Evolutionary conservation across 2,329 filamentous ascomycete species (phyloP).

Genomic region (Rachicladosporium sp.): DNA sequence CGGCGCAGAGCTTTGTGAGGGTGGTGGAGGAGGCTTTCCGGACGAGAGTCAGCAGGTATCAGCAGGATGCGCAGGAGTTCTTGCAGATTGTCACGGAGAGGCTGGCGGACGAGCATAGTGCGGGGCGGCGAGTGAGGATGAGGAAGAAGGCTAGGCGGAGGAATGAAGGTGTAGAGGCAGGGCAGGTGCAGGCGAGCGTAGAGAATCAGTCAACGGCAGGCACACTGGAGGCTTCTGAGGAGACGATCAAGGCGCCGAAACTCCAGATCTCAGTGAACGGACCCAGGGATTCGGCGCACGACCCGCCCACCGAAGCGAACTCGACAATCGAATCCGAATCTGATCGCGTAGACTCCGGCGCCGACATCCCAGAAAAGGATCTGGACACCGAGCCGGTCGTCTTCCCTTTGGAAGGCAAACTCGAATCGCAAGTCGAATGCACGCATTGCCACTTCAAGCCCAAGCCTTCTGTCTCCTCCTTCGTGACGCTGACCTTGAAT

Average conservation of each 20-base stretch:
- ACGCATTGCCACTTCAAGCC: slow-evolving; percentile 82
- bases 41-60: slow-evolving; percentile 81
- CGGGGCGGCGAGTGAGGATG: slow-evolving; percentile 60
- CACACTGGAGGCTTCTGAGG: slow-evolving; percentile 4
- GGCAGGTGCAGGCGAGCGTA: neutral
- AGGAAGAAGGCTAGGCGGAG: slow-evolving; percentile 6
- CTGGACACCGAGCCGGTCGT: slow-evolving; percentile 46
- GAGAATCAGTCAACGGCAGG: neutral
- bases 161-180: neutral
- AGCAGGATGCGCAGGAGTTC: slow-evolving; percentile 97
- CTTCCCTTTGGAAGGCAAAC: slow-evolving; percentile 82
- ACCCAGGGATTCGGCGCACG: slow-evolving; percentile 4
- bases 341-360: neutral
- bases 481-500: slow-evolving; percentile 83
- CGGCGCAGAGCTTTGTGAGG: slow-evolving; percentile 69
- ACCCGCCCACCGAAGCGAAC: slow-evolving; percentile 1
- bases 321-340: slow-evolving; percentile 3
- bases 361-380: slow-evolving; percentile 20
- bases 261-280: neutral
- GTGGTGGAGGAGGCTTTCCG: slow-evolving; percentile 76
- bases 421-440: slow-evolving; percentile 93
- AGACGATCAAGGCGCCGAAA: slow-evolving; percentile 3
- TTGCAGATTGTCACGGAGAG: slow-evolving; percentile 86
- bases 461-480: slow-evolving; percentile 67
- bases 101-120: slow-evolving; percentile 86